These are phyloP conservation scores for Venturia effusa DNA, from an alignment of 2,329 filamentous ascomycete species.

Conservation along the genomic window DNA sequence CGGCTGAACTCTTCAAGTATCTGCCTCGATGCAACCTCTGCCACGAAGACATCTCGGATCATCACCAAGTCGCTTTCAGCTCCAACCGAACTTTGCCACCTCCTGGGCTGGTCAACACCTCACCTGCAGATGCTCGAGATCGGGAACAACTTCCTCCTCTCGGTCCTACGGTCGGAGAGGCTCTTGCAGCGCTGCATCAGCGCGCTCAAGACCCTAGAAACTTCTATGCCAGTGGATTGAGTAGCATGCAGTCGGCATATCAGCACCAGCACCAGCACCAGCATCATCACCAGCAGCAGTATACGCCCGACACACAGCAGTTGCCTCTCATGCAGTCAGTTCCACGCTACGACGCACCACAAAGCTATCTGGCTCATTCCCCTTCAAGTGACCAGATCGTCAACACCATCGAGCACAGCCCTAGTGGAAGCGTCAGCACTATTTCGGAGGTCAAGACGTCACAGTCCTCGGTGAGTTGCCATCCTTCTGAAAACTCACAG, in stretches of 20 bases:
- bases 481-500: neutral
- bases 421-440: neutral
- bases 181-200: neutral
- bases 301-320: neutral
- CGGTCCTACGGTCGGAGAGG: neutral
- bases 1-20: constrained; percentile 5
- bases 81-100: neutral
- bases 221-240: neutral
- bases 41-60: neutral
- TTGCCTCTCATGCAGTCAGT: neutral
- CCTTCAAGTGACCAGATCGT: neutral
- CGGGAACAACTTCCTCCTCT: neutral
- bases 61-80: neutral
- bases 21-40: neutral
- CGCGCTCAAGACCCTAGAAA: neutral
- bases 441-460: neutral
- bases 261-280: neutral
- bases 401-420: neutral
- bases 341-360: neutral
- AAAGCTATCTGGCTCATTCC: neutral
- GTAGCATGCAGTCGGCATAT: neutral
- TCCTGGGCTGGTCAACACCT: neutral
- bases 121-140: neutral
- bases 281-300: neutral
- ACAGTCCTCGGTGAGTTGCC: neutral